Conservation (phyloP, 2,329 filamentous ascomycete species). For the Coleophoma crateriformis region DNA sequence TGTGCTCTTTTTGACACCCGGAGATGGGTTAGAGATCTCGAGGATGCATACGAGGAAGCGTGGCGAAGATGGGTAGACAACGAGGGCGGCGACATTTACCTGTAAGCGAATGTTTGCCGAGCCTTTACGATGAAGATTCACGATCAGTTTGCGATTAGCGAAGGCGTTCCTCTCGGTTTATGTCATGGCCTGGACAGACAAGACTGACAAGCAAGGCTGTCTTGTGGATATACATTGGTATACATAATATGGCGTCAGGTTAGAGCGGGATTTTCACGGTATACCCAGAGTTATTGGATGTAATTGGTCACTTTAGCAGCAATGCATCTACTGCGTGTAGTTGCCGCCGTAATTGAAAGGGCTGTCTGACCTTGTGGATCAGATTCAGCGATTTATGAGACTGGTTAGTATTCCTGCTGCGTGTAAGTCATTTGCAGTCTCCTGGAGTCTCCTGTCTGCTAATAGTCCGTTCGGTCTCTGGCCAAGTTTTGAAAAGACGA, state of each 20-base stretch:
- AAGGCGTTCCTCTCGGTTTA: neutral
- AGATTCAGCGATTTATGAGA: too few relatives aligned
- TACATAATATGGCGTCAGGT: neutral
- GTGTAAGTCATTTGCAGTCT: too few relatives aligned
- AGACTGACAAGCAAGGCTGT: too few relatives aligned
- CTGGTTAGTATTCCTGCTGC: too few relatives aligned
- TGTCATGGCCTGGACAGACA: too few relatives aligned
- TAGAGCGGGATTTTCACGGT: neutral
- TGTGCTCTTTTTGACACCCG: constrained; percentile 88
- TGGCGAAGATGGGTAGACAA: constrained; percentile 86
- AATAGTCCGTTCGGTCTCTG: too few relatives aligned
- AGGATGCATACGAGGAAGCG: constrained; percentile 80
- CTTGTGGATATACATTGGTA: too few relatives aligned
- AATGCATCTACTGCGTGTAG: neutral
- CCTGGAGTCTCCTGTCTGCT: too few relatives aligned
- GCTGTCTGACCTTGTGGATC: too few relatives aligned
- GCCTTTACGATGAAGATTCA: too few relatives aligned
- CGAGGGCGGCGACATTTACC: constrained; percentile 87
- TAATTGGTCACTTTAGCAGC: neutral
- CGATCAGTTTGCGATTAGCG: neutral
- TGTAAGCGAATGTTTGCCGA: constrained; percentile 31
- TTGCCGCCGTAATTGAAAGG: too few relatives aligned
- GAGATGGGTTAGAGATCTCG: constrained; percentile 86
- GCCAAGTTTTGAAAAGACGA: too few relatives aligned
- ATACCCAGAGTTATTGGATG: neutral